Percentiles rank a stretch among this genome's conserved stretches.
phyloP scores from a whole-genome alignment of 768 basidiomycete genomes.

The Podaxis mareebaensis region DNA sequence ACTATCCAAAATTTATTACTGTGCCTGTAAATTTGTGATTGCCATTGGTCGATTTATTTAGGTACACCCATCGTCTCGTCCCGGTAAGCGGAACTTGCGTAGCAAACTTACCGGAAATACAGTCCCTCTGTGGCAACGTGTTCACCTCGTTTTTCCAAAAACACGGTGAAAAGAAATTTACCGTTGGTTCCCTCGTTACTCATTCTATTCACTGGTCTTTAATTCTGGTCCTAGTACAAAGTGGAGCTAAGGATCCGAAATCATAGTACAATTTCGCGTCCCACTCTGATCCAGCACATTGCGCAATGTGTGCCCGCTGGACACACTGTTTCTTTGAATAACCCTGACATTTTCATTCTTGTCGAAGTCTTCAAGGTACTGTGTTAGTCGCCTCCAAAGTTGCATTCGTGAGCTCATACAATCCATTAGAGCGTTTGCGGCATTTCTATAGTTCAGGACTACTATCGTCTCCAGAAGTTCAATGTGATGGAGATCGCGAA shows the following conservation, averaged over 20 bases:
- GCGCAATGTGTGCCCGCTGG: conserved; percentile 69
- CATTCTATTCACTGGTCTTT: background rate
- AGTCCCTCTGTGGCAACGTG: conserved; percentile 54
- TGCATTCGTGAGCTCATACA: background rate
- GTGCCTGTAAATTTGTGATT: background rate
- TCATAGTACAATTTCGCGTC: conserved; percentile 67
- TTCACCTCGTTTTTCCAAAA: conserved; percentile 54
- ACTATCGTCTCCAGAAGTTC: conserved; percentile 72
- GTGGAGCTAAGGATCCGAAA: conserved; percentile 76
- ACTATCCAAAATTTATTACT: conserved; percentile 16
- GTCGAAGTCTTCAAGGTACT: conserved; percentile 82
- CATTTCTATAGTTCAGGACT: conserved; percentile 70
- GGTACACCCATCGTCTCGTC: conserved; percentile 69
- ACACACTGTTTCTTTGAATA: conserved; percentile 66
- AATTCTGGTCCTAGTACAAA: conserved; percentile 61
- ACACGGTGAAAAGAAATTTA: conserved; percentile 45
- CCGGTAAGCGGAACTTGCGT: conserved; percentile 69
- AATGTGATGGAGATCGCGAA: conserved; percentile 77
- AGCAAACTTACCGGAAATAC: conserved; percentile 71
- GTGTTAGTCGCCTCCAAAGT: conserved; percentile 15
- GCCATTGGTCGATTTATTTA: conserved; percentile 25
- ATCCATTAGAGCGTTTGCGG: conserved; percentile 67
- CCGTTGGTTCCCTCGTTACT: conserved; percentile 33
- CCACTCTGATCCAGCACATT: conserved; percentile 62
- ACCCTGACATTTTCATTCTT: conserved; percentile 73